phyloP scores from a whole-genome alignment of 176 grass and related monocot species.

The Dendrocalamus sinicus region DNA sequence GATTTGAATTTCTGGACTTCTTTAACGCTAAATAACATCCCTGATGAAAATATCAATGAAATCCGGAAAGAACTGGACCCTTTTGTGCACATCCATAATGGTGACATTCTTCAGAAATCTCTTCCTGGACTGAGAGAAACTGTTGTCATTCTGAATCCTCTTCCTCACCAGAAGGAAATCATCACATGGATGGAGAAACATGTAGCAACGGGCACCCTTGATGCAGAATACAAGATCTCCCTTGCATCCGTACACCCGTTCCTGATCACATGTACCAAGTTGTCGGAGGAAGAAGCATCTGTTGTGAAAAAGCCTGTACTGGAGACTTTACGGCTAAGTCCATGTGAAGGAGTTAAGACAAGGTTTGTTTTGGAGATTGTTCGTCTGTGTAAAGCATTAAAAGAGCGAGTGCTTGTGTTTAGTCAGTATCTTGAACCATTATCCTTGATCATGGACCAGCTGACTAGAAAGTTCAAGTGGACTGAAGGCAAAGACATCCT shows the following conservation, averaged over 20 bases:
- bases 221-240: slow-evolving; percentile 66
- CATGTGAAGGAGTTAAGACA: slow-evolving; percentile 74
- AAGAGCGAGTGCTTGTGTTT: slow-evolving; percentile 81
- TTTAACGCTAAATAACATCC: slow-evolving; percentile 60
- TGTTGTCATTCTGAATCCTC: slow-evolving; percentile 70
- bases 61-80: slow-evolving; percentile 55
- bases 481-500: slow-evolving; percentile 68
- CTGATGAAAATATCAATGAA: slow-evolving; percentile 49
- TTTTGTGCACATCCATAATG: slow-evolving; percentile 73
- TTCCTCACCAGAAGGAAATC: slow-evolving; percentile 59
- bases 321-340: slow-evolving; percentile 47
- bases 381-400: slow-evolving; percentile 45
- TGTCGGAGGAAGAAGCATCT: slow-evolving; percentile 48
- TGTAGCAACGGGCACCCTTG: slow-evolving; percentile 19
- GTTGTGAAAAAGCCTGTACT: slow-evolving; percentile 47
- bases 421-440: slow-evolving; percentile 76
- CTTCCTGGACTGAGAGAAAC: slow-evolving; percentile 77
- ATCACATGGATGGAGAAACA: slow-evolving; percentile 55
- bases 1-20: slow-evolving; percentile 62
- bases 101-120: slow-evolving; percentile 66
- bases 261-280: slow-evolving; percentile 45
- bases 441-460: slow-evolving; percentile 69
- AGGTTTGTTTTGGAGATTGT: slow-evolving; percentile 79
- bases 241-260: slow-evolving; percentile 70
- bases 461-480: slow-evolving; percentile 61